Evolutionary conservation across 768 basidiomycete species (phyloP).

Genomic region (Termitomyces sp.): DNA sequence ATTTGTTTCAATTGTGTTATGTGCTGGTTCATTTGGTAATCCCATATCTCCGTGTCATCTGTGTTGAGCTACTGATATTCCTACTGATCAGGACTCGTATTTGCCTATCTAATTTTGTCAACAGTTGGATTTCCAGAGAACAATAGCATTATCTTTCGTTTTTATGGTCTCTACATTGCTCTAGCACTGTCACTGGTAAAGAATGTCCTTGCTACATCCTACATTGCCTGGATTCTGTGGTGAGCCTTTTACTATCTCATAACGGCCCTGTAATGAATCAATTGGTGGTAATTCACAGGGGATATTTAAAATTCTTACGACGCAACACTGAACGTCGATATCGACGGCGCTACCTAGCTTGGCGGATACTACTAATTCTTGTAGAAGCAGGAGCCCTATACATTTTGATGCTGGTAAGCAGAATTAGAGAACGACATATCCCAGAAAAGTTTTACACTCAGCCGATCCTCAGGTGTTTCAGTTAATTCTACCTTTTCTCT

Average conservation of each 20-base stretch:
- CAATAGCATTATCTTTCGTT: no score
- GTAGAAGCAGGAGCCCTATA: neutral
- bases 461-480: no score
- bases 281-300: neutral
- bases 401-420: neutral
- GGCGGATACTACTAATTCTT: neutral
- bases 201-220: constrained; percentile 2
- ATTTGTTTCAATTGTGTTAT: neutral
- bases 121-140: no score
- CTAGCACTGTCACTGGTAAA: neutral
- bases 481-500: no score
- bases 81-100: no score
- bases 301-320: neutral
- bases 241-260: neutral
- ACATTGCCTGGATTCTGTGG: neutral
- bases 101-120: no score
- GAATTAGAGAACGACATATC: no score
- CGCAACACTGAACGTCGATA: neutral
- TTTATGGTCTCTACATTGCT: no score
- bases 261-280: no score
- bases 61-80: no score
- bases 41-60: no score
- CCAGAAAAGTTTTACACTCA: no score
- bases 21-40: neutral
- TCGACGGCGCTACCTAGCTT: neutral